Evolutionary conservation across 257 asterid species (phyloP).

Genomic region (Jaltomata sinuosa): DNA sequence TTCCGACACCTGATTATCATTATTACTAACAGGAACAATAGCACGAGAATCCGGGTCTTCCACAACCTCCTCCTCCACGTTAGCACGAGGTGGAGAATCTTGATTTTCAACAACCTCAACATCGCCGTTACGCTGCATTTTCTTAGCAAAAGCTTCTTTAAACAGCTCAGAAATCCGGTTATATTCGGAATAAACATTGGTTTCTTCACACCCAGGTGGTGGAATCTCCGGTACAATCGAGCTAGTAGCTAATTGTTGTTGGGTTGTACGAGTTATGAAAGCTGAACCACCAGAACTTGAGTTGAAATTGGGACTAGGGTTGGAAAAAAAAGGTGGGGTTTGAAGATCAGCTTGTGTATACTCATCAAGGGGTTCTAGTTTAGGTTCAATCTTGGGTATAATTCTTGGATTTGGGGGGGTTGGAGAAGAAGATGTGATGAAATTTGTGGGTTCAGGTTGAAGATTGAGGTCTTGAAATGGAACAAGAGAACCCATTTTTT

Average conservation of each 20-base stretch:
- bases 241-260: neutral
- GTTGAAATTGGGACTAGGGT: neutral
- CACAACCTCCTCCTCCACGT: neutral
- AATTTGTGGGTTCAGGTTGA: conserved; percentile 8
- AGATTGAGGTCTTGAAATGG: conserved; percentile 19
- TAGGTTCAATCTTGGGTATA: conserved; percentile 41
- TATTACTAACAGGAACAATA: conserved; percentile 27
- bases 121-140: neutral
- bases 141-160: conserved; percentile 21
- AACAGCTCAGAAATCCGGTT: conserved; percentile 44
- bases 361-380: conserved; percentile 52
- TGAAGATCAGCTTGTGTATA: conserved; percentile 6
- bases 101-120: conserved; percentile 12
- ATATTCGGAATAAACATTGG: conserved; percentile 40
- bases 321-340: neutral
- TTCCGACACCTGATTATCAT: conserved; percentile 22
- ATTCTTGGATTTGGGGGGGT: conserved; percentile 2
- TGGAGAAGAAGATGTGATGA: neutral
- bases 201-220: conserved; percentile 7
- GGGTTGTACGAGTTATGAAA: neutral
- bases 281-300: neutral
- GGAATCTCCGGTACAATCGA: neutral
- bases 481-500: neutral
- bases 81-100: too few species aligned
- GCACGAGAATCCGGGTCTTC: conserved; percentile 21